Evolutionary conservation across 108 stramenopile genomes (phyloP).

Genomic region (Chaetoceros muelleri): DNA sequence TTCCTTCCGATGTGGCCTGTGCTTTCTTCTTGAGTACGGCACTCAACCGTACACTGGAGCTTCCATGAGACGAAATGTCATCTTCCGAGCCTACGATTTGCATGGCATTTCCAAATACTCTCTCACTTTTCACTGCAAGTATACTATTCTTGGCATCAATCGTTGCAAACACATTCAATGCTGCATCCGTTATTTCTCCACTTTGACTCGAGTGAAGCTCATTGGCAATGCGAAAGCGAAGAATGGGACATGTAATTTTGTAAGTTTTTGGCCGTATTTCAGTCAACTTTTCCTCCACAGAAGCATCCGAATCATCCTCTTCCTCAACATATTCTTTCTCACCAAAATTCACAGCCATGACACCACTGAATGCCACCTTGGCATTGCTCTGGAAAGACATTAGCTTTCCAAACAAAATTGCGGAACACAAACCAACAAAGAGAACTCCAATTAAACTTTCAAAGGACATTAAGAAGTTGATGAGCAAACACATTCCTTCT

Average conservation of each 20-base stretch:
- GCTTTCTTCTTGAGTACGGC: too few species aligned
- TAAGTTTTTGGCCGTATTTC: constrained; percentile 18
- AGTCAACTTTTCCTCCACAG: constrained; percentile 4
- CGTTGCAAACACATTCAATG: constrained; percentile 56
- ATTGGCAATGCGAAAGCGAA: constrained; percentile 72
- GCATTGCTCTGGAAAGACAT: constrained; percentile 54
- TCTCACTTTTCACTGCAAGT: not conserved
- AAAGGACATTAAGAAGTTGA: constrained; percentile 50
- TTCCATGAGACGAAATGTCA: too few species aligned
- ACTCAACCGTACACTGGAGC: too few species aligned
- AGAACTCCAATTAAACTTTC: constrained; percentile 65
- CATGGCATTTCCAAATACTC: not conserved
- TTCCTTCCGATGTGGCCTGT: too few species aligned
- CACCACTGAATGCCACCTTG: constrained; percentile 61
- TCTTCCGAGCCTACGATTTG: too few species aligned
- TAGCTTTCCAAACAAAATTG: constrained; percentile 70
- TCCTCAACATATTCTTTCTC: constrained; percentile 7
- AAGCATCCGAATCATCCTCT: not conserved
- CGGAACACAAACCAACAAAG: constrained; percentile 63
- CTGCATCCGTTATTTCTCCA: constrained; percentile 71
- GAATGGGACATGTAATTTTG: constrained; percentile 54
- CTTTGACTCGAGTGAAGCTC: constrained; percentile 43
- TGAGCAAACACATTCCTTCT: constrained; percentile 22
- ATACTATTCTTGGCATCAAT: constrained; percentile 35
- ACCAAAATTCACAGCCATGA: constrained; percentile 12